Percentiles rank a stretch among this genome's conserved stretches.
phyloP scores from a whole-genome alignment of 345 rosid species.

The Streptanthus diversifolius region DNA sequence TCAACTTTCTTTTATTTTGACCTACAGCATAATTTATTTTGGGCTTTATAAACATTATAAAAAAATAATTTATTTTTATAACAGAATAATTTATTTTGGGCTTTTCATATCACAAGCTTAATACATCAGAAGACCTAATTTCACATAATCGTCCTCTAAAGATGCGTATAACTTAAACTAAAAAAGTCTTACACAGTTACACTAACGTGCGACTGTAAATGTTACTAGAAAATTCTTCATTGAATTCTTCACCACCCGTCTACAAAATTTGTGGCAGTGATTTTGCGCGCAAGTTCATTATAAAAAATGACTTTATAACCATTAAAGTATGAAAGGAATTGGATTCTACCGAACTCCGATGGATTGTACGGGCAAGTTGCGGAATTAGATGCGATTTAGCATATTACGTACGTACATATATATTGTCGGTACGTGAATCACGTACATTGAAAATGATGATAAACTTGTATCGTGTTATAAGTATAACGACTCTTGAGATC shows the following conservation, averaged over 20 bases:
- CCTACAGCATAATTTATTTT: too few species aligned
- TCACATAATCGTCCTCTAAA: background rate
- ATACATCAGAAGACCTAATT: background rate
- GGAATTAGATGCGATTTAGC: constrained; percentile 9
- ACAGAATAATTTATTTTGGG: background rate
- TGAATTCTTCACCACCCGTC: constrained; percentile 1
- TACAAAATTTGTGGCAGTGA: background rate
- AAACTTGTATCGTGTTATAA: constrained; percentile 2
- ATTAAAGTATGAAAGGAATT: constrained; percentile 10
- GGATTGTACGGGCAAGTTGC: constrained; percentile 22
- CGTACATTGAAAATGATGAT: constrained; percentile 10
- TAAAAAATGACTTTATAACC: background rate
- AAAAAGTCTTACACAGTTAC: background rate
- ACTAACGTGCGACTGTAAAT: background rate
- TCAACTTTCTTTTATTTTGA: too few species aligned
- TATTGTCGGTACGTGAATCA: constrained; percentile 23
- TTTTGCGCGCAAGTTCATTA: background rate
- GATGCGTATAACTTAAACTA: background rate
- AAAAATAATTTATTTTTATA: background rate
- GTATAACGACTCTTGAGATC: constrained; percentile 24
- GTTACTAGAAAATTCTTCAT: background rate
- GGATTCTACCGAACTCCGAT: constrained; percentile 5
- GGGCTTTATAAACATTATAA: too few species aligned
- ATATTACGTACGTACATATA: constrained; percentile 3
- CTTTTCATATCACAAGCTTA: background rate